Evolutionary conservation across 2,329 filamentous ascomycete genomes (phyloP), one percentile per base, ranked within the genome.

Genomic region (Cryphonectria carpinicola): DNA sequence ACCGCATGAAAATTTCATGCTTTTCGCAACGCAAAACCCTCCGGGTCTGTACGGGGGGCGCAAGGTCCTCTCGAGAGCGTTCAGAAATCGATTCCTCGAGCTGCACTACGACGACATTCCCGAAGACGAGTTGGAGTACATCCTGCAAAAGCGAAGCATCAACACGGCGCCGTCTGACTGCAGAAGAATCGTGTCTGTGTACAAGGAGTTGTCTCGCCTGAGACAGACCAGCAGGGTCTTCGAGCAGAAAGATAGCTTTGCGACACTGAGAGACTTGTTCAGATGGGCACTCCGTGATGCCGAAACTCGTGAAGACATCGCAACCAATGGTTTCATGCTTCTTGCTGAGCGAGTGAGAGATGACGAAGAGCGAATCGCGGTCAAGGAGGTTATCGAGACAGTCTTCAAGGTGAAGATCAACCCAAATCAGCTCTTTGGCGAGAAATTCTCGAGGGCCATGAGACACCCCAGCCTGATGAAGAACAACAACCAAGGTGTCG

Each of bases 51-150:
- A 99, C 76, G 97, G 97, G 71, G 96, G 96, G 22, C 89, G 96
- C 76, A 99, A 99, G 78, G 90, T 93, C 0, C 85, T 99, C 10
- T 98, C 96, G 1, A 89, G 97, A 58, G 96, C 96, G 1, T 99
- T 99, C 81, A 90, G 97, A 68, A 99, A 99, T 79, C 89, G 96
- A 77, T 99, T 99, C 77, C 86, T 99, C 4, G 96, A 99, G 80
- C 84, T 99, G 5, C 96, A 99, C 80, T 98, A 97, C 76, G 96
- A 98, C 76, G 97, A 99, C 77, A 99, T 99, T 35, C 96, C 96
- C 0, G 94, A 98, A 78, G 91, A 94, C 73, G 97, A 99, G 78
- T 83, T 99, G 61, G 94, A 97, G 76, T 93, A 90, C 58, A 99
- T 99, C 76, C 80, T 99, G 46, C 93, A 97, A 78, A 91, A 94